Percentiles rank a stretch among this genome's conserved stretches.
Evolutionary conservation across 176 grass and related monocot genomes (phyloP).

Genomic region (Dendrocalamus sinicus): DNA sequence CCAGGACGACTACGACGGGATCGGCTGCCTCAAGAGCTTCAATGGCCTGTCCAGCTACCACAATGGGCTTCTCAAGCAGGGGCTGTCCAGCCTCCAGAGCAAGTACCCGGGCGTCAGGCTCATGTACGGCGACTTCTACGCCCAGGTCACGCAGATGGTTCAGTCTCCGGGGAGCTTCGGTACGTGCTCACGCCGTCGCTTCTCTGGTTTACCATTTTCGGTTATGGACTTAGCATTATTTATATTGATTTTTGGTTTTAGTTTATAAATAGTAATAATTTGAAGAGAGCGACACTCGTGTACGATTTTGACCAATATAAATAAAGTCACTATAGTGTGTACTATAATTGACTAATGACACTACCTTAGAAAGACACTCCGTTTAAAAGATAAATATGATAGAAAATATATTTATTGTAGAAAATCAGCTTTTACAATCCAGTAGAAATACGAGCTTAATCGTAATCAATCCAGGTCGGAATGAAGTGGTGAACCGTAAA

Average conservation of each 20-base stretch:
- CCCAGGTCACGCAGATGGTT: conserved; percentile 63
- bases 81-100: conserved; percentile 43
- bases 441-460: too few relatives aligned
- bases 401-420: too few relatives aligned
- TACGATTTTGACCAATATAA: too few relatives aligned
- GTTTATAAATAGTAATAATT: accelerated
- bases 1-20: conserved; percentile 64
- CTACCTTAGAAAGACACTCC: too few relatives aligned
- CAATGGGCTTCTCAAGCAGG: conserved; percentile 61
- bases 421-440: too few relatives aligned
- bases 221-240: accelerated
- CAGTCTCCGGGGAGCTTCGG: conserved; percentile 63
- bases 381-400: too few relatives aligned
- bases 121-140: conserved; percentile 80
- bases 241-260: too few relatives aligned
- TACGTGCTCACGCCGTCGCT: conserved; percentile 9
- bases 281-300: too few relatives aligned
- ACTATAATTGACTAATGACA: too few relatives aligned
- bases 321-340: too few relatives aligned
- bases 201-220: not conserved
- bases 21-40: conserved; percentile 63
- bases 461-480: too few relatives aligned
- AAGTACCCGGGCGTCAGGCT: conserved; percentile 61
- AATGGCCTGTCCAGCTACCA: conserved; percentile 71
- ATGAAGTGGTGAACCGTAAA: too few relatives aligned